Base-by-base conservation (phyloP, 805 yeast genomes). In the Cyberlindnera mrakii region DNA sequence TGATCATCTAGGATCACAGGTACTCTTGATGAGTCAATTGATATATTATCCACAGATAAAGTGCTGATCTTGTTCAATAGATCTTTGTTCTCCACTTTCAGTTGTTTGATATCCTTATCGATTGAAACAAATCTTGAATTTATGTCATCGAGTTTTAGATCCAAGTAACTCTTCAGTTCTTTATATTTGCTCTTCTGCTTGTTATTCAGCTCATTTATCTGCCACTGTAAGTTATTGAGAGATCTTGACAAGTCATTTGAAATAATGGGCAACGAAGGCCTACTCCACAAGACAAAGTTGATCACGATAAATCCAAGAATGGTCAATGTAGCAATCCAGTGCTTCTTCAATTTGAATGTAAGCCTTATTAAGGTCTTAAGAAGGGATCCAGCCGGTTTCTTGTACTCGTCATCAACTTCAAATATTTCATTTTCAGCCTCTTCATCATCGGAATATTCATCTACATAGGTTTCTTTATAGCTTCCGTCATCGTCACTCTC, bases 181-280 rank as follows among this genome's bases (percentile, higher is more conserved):
- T 43, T 37, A 6, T 53, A 29, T 30, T 48, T 46, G 14, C 33
- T 30, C 41, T 52, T 52, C n/a, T 55, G 42, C 42, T 45, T 55
- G 11, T 40, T 14, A 35, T 52, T 47, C 5, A 50, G 14, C 15
- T 57, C 59, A 33, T 55, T 54, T 20, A 57, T 53, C 38, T 55
- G 59, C 44, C 46, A 48, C 40, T 57, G 60, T 14, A 57, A 40
- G 20, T 45, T 40, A 9, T 49, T 46, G 4, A 57, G 30, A 3
- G 56, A 46, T 30, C 40, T 53, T 16, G 58, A 45, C 5, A 56
- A 46, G 32, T 56, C 60, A 13, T 43, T 50, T 8, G 50, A 39
- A 9, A 47, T 42, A 39, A 49, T 45, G 29, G 45, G 48, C 11
- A 20, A 19, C 15, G 30, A 6, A 17, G 37, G n/a, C 18, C 18